Evolutionary conservation across 345 rosid genomes (phyloP).

Genomic region (Pelargonium nanum): DNA sequence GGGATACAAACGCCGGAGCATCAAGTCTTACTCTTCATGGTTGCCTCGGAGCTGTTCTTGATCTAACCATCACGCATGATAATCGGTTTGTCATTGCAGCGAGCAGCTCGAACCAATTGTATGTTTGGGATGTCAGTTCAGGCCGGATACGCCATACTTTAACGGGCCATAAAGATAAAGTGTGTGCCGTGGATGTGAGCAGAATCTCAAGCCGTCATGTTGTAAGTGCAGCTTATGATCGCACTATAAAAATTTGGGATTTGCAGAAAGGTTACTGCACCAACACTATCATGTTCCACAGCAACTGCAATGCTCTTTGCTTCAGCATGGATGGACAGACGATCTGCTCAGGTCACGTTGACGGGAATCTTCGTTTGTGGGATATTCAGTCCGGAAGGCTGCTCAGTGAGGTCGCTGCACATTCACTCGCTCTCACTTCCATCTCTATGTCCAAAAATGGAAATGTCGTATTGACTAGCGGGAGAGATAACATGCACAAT

Average conservation of each 20-base stretch:
- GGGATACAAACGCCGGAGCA: slow-evolving; percentile 78
- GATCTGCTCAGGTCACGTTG: slow-evolving; percentile 89
- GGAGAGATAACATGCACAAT: slow-evolving; percentile 87
- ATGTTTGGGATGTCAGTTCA: slow-evolving; percentile 78
- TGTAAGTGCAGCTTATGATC: slow-evolving; percentile 88
- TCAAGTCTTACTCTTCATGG: slow-evolving; percentile 55
- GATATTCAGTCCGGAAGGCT: slow-evolving; percentile 79
- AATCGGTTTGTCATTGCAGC: slow-evolving; percentile 82
- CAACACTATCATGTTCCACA: slow-evolving; percentile 72
- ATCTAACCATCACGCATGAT: slow-evolving; percentile 71
- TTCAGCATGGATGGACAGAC: slow-evolving; percentile 83
- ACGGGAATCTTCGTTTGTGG: slow-evolving; percentile 93
- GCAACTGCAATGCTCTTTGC: slow-evolving; percentile 83
- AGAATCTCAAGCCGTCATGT: slow-evolving; percentile 75
- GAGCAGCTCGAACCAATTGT: slow-evolving; percentile 86
- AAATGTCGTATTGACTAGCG: slow-evolving; percentile 62
- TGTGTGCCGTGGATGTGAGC: slow-evolving; percentile 89
- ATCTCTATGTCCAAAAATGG: slow-evolving; percentile 62
- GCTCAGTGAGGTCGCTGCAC: slow-evolving; percentile 81
- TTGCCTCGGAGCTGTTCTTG: slow-evolving; percentile 85
- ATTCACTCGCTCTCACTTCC: slow-evolving; percentile 76
- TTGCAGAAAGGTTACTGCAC: slow-evolving; percentile 92
- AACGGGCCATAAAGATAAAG: slow-evolving; percentile 83
- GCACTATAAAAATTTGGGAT: slow-evolving; percentile 96
- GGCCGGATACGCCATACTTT: slow-evolving; percentile 78